Evolutionary conservation across 257 asterid genomes (phyloP), one percentile per base, ranked within the genome.

Genomic region (Nicotiana benthamiana): DNA sequence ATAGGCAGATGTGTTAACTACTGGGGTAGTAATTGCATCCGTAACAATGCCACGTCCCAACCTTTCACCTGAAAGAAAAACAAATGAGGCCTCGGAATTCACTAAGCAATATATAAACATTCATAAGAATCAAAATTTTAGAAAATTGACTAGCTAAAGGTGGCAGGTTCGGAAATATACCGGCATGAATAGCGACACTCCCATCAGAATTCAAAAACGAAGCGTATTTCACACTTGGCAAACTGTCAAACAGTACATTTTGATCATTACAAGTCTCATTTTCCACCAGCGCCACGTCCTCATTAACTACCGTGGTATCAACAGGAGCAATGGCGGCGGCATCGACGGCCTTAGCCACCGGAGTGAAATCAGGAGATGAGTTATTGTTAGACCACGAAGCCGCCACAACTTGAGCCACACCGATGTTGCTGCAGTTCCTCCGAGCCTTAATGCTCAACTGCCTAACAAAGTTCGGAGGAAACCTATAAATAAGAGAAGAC

Each of bases 401-500:
- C 85, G 98, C 98, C 32, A 92, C 99, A 34, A 96, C 86, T 85
- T 96, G 99, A 13, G 99, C 99, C 22, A 96, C 98, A 27, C 99
- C 98, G 70, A 96, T 96, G 81, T 94, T 96, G 92, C 98, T 90
- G 80, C 99, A 96, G 86, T 96, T 96, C 85, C 98, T 85, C 82
- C 98, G 83, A 36, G 99, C 98, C 93, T 96, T 96, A 77, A 77
- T 90, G 89, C 97, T 94, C 79, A 96, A 92, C 97, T 96, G 99
- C 83, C 98, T 87, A 77, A 94, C 99, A 83, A 96, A 92, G 82
- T 94, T 96, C 11, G 99, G 99, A 15, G 98, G 99, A 82, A 96
- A 96, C 86, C 87, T 87, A 36, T 86, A 67, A 72, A 93, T 92
- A 53, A 86, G 86, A 17, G 98, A 91, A 8, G 97, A 92, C 34